phyloP scores from a whole-genome alignment of 2,329 filamentous ascomycete genomes.

The Diaporthe velutina region DNA sequence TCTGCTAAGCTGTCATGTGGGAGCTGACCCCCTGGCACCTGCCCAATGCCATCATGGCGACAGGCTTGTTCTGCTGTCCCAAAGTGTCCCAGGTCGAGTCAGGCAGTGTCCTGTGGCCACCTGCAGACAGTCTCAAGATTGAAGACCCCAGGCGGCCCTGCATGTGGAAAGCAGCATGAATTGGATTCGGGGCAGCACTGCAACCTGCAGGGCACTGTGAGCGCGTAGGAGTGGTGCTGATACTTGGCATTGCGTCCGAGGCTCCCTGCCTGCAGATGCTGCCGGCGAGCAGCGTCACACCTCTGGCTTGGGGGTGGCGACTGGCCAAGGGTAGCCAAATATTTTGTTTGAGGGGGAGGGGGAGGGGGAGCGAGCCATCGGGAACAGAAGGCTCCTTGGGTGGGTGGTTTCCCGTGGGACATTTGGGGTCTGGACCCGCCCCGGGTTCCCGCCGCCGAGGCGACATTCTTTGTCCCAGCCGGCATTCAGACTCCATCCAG shows the following conservation, averaged over 20 bases:
- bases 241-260: constrained; percentile 28
- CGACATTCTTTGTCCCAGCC: constrained; percentile 7
- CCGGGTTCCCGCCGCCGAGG: constrained; percentile 4
- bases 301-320: constrained; percentile 23
- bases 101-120: neutral
- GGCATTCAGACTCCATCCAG: neutral
- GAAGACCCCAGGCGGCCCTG: neutral
- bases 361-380: constrained; percentile 16
- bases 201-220: constrained; percentile 15
- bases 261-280: constrained; percentile 27
- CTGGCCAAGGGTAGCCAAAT: constrained; percentile 9
- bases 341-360: constrained; percentile 14
- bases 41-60: neutral
- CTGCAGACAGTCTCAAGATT: neutral
- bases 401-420: neutral
- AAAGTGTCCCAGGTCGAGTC: neutral
- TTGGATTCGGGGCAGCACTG: neutral
- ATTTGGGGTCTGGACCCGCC: constrained; percentile 25
- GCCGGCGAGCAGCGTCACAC: constrained; percentile 24
- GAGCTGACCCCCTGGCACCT: constrained; percentile 20
- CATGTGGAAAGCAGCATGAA: constrained; percentile 16
- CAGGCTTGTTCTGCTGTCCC: neutral
- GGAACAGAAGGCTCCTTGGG: neutral
- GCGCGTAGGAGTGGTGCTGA: constrained; percentile 12
- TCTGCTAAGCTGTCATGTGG: constrained; percentile 3